Base-by-base conservation (phyloP, 164 flowering plant species). In the Saururus chinensis region DNA sequence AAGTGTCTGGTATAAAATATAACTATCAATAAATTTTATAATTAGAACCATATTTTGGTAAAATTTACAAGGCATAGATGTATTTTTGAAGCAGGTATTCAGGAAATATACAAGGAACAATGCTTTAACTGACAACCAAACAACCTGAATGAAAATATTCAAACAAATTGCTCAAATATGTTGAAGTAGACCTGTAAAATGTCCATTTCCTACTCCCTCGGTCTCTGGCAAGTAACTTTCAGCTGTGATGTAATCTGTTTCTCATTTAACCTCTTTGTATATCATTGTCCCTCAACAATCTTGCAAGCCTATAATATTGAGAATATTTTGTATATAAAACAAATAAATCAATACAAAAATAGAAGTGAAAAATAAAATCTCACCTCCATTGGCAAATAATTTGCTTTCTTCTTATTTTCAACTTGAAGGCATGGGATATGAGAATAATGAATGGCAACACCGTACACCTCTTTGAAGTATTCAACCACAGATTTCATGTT, bases 311-410 rank as follows among this genome's bases (percentile, higher is more conserved):
- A 60, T 10, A 63, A 51, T 19, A 56, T 41, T 25, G 53, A 19
- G 12, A 51, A 24, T n/a, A 5, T 14, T 23, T 42, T 26, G 20
- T 20, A 10, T 11, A 17, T 35, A 53, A 53, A 19, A 48, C 16
- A 59, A 63, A n/a, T 9, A 51, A 51, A 60, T 8, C 9, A 6
- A 1, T 17, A 7, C 53, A 12, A 37, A 19, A 19, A 58, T 11
- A 49, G n/a, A 56, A 19, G 40, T 9, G 9, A 8, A 57, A 20
- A 16, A 20, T 23, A 13, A 4, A 19, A 22, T 13, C 57, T 13
- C 12, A 84, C 86, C 88, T 84, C 88, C 88, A 86, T 82, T 20
- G 87, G 92, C 69, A 86, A 70, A 76, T 82, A 86, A 61, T 79
- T 85, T 41, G 79, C 82, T 68, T 77, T 85, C 70, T 72, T 73